Evolutionary conservation across 1,284 basidiomycete species (phyloP), one percentile per base, ranked within the genome.

Genomic region (Ganoderma leucocontextum): DNA sequence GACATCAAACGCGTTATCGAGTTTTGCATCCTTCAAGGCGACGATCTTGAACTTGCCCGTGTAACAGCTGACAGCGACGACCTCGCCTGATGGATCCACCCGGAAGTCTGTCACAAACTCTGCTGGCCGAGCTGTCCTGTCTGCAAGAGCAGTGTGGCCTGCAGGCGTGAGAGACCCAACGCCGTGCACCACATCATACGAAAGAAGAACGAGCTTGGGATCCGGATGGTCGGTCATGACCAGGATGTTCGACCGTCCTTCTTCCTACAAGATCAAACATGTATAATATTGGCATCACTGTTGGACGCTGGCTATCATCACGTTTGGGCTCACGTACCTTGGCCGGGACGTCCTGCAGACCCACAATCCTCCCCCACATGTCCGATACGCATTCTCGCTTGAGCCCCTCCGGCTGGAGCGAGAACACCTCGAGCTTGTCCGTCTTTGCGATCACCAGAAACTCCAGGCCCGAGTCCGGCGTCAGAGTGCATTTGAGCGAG

Each of bases 211-310:
- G 9, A 93, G 81, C 71, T 88, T 87, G 6, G 91, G 90, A 44
- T 92, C 87, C 2, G 93, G 92, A 73, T 93, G 91, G 70, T 91
- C 91, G 0, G 90, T 85, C 75, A 93, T 82, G 25, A 92, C 82
- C 22, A 92, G 77, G 17, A 94, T 73, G 72, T 86, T 87, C 13
- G 86, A 86, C 58, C 81, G 79, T 15, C 78, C 77, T 22, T 81
- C 81, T 57, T 83, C 86, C 89, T 77, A 68, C 33, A 60, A 44
- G 12, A 8, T 44, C 58, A 22, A 25, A 29, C 29, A 29, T 29
- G 61, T 22, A 71, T 15, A 29, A 59, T 39, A 25, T 66, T 68
- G 41, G 29, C 29, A 29, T 64, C 8, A 57, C 64, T 60, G 25
- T 4, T 25, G 66, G 68, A 65, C 49, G n/a, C 41, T 29, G 52